These are phyloP conservation scores for Podaxis pistillaris DNA, from an alignment of 768 basidiomycete genomes.

Conservation along the genomic window DNA sequence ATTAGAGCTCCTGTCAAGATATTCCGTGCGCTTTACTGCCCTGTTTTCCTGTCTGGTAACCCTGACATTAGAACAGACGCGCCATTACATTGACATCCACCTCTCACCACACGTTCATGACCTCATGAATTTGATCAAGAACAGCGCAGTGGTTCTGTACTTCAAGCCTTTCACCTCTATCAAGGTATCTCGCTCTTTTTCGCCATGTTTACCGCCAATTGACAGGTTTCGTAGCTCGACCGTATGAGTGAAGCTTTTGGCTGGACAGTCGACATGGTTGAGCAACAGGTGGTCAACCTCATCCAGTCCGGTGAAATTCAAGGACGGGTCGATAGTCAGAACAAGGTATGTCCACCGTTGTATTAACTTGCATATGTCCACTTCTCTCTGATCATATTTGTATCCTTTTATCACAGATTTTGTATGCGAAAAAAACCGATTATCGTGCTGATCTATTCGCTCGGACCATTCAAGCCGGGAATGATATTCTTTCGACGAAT, in stretches of 20 bases:
- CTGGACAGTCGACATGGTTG: conserved; percentile 69
- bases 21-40: conserved; percentile 52
- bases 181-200: conserved; percentile 17
- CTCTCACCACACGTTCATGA: conserved; percentile 64
- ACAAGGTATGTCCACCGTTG: conserved; percentile 54
- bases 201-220: too few relatives aligned
- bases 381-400: conserved; percentile 7
- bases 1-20: conserved; percentile 67
- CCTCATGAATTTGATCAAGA: conserved; percentile 68
- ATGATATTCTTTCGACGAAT: conserved; percentile 70
- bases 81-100: conserved; percentile 78
- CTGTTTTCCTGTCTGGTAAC: not conserved
- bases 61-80: conserved; percentile 46
- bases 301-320: conserved; percentile 78
- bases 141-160: conserved; percentile 81
- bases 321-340: conserved; percentile 85
- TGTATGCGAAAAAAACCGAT: conserved; percentile 78
- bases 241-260: conserved; percentile 89
- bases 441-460: conserved; percentile 76
- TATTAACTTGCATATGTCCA: not conserved
- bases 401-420: conserved; percentile 45
- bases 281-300: conserved; percentile 70
- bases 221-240: conserved; percentile 43
- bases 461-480: conserved; percentile 70
- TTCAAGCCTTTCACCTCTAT: conserved; percentile 90